These are phyloP conservation scores for Lichtheimia ornata DNA, from an alignment of 371 early-diverging fungal species.

Conservation along the genomic window DNA sequence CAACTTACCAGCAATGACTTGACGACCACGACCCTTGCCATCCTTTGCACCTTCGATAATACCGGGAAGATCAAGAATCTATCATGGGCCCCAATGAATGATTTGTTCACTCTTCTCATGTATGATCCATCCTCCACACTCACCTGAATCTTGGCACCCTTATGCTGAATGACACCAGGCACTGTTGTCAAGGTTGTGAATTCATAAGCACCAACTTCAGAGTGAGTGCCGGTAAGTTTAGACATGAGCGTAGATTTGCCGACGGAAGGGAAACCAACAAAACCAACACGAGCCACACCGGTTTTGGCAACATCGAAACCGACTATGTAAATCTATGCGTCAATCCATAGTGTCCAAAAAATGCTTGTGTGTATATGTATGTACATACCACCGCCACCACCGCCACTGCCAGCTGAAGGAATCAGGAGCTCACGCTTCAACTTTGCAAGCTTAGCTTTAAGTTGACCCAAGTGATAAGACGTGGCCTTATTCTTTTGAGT, in stretches of 20 bases:
- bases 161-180: conserved; percentile 95
- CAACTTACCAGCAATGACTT: conserved; percentile 73
- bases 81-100: background rate
- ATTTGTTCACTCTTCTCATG: background rate
- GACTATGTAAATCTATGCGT: conserved; percentile 42
- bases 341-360: background rate
- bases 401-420: conserved; percentile 82
- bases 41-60: conserved; percentile 99
- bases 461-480: conserved; percentile 96
- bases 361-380: background rate
- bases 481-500: conserved; percentile 92
- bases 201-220: conserved; percentile 97
- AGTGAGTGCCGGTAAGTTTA: conserved; percentile 96
- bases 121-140: background rate
- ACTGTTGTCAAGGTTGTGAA: conserved; percentile 99
- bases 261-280: conserved; percentile 97
- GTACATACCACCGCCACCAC: conserved; percentile 56
- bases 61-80: conserved; percentile 80
- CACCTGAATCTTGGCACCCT: conserved; percentile 94
- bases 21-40: conserved; percentile 99
- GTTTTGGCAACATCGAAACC: conserved; percentile 97
- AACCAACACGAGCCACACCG: conserved; percentile 96
- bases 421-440: conserved; percentile 91
- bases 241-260: conserved; percentile 98
- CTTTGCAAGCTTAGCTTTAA: conserved; percentile 99